These are phyloP conservation scores for Colletotrichum navitas DNA, from an alignment of 2,329 filamentous ascomycete species.

Conservation along the genomic window DNA sequence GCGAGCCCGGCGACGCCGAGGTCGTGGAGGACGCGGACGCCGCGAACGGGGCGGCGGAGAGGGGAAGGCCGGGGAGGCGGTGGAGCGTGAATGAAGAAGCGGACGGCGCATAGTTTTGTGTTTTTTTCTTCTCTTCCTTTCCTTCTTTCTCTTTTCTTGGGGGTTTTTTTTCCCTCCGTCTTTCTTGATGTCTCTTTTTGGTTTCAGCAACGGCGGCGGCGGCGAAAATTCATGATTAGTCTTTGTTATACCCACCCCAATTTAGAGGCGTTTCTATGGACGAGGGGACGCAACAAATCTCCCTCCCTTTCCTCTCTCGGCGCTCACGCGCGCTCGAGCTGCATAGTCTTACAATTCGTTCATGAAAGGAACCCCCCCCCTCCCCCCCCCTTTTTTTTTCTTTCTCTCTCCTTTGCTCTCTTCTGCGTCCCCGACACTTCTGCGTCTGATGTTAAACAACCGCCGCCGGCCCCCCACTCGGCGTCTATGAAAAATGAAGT, in stretches of 20 bases:
- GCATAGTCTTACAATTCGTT: conserved; percentile 29
- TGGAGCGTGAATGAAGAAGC: conserved; percentile 32
- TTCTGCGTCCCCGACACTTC: neutral
- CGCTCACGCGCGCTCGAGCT: neutral
- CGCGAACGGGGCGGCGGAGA: conserved; percentile 21
- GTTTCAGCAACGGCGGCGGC: neutral
- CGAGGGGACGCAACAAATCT: neutral
- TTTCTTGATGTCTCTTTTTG: neutral
- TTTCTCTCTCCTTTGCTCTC: too few species aligned
- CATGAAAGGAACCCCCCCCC: neutral
- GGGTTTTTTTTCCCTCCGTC: too few species aligned
- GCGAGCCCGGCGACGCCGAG: neutral
- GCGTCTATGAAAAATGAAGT: neutral
- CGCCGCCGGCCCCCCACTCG: neutral
- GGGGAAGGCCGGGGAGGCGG: conserved; percentile 22
- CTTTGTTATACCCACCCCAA: conserved; percentile 39
- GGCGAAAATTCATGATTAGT: conserved; percentile 31
- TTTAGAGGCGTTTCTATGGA: conserved; percentile 33
- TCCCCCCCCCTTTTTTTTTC: neutral
- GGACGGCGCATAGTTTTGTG: neutral
- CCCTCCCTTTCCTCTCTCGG: neutral
- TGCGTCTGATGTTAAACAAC: neutral
- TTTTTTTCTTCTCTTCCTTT: too few species aligned
- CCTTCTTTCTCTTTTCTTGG: too few species aligned
- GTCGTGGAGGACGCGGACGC: neutral